Evolutionary conservation across 495 filamentous ascomycete genomes (phyloP), one percentile per base, ranked within the genome.

Genomic region (Lichenothelia convexa): DNA sequence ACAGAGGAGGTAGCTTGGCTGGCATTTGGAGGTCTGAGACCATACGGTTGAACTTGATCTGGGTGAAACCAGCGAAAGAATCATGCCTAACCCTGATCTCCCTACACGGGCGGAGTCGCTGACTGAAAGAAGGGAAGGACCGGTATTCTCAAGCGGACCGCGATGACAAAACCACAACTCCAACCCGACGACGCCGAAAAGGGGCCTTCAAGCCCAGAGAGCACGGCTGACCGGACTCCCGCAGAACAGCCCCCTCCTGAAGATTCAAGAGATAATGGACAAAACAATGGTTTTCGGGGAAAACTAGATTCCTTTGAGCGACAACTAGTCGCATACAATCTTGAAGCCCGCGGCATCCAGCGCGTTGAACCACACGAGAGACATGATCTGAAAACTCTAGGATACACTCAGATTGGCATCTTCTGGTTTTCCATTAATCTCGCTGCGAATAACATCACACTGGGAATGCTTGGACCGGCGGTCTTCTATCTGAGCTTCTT

Each of bases 371-470:
- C 65, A 6, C 60, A 71, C 21, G 67, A 78, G 36, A 59, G 73
- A 24, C 71, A 81, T 48, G 63, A 71, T 27, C 64, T 70, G 32
- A 55, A 61, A 17, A 44, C 67, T 19, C 56, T 70, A n/a, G 73
- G 70, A 22, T 78, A 75, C 46, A 45, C 71, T 26, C 78, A 82
- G 50, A 62, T 74, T 5, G 68, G 67, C 23, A 45, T 80, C 30
- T 56, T 83, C 12, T 86, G 80, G 80, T 61, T 81, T 39, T 75
- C 74, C 1, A 67, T 82, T 57, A 86, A 86, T 48, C 61, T 82
- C 21, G 73, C 76, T 0, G 70, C 75, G 32, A 80, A 80, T 54
- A 84, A 84, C 51, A 69, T 82, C 38, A 77, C 77, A 0, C 61
- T 80, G 5, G 80, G 75, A 1, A 73, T 82, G 62, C 62, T 86